These are phyloP conservation scores for Fusarium penzigii DNA, from an alignment of 2,329 filamentous ascomycete genomes.

Conservation along the genomic window DNA sequence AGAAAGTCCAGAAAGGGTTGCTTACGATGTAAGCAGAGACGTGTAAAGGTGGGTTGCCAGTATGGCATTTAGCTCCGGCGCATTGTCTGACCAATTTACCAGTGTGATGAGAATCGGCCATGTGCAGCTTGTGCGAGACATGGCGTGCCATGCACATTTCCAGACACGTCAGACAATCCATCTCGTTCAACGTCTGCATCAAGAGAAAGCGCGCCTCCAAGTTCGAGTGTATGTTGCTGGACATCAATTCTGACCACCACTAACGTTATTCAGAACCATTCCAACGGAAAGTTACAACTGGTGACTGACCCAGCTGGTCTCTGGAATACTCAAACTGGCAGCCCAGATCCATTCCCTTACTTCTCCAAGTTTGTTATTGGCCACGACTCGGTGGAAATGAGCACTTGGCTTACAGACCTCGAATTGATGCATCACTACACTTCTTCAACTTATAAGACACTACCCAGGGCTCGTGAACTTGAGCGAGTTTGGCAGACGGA, in stretches of 20 bases:
- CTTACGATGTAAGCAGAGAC: slow-evolving; percentile 37
- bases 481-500: slow-evolving; percentile 33
- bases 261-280: slow-evolving; percentile 1
- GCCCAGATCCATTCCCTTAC: slow-evolving; percentile 21
- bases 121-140: slow-evolving; percentile 40
- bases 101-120: slow-evolving; percentile 42
- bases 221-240: not conserved
- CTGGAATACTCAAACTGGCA: slow-evolving; percentile 5
- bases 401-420: slow-evolving; percentile 36
- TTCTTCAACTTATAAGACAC: slow-evolving; percentile 30
- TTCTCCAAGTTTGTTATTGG: slow-evolving; percentile 25
- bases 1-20: slow-evolving; percentile 39
- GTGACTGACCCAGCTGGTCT: not conserved
- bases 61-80: not conserved
- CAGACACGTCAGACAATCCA: slow-evolving; percentile 5
- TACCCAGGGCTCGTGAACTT: slow-evolving; percentile 32
- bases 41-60: slow-evolving; percentile 34
- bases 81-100: not conserved
- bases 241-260: not conserved
- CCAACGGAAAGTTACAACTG: not conserved
- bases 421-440: slow-evolving; percentile 40
- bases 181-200: slow-evolving; percentile 7
- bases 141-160: slow-evolving; percentile 35
- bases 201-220: slow-evolving; percentile 2
- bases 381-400: slow-evolving; percentile 13